Evolutionary conservation across 129 eudicot genomes (phyloP).

Genomic region (Pseudognaphalium luteoalbum): DNA sequence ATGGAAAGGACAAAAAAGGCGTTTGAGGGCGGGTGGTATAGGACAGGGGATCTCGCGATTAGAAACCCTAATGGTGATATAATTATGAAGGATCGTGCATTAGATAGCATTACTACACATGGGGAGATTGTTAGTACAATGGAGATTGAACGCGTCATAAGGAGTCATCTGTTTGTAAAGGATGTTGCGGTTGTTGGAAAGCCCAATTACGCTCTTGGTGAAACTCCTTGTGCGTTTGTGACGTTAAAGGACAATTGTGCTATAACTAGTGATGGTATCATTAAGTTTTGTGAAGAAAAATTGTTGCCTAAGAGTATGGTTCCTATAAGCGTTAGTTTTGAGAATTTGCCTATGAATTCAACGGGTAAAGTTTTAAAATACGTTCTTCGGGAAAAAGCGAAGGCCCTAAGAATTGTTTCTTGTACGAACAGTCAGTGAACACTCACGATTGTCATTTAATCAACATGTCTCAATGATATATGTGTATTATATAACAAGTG

Average conservation of each 20-base stretch:
- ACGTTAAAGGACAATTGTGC: slow-evolving; percentile 39
- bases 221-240: slow-evolving; percentile 61
- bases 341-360: slow-evolving; percentile 50
- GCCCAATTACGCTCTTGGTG: slow-evolving; percentile 38
- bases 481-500: no score
- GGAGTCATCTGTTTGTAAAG: slow-evolving; percentile 48
- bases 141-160: slow-evolving; percentile 53
- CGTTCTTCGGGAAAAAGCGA: slow-evolving; percentile 52
- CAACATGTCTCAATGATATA: no score
- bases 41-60: slow-evolving; percentile 58
- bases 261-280: slow-evolving; percentile 31
- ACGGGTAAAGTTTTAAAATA: slow-evolving; percentile 63
- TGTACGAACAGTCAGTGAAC: slow-evolving; percentile 10
- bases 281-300: slow-evolving; percentile 36
- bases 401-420: slow-evolving; percentile 16
- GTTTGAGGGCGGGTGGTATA: slow-evolving; percentile 62
- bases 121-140: slow-evolving; percentile 56
- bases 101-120: slow-evolving; percentile 29
- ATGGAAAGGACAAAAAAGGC: slow-evolving; percentile 33
- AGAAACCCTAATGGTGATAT: slow-evolving; percentile 45
- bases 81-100: slow-evolving; percentile 50
- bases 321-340: slow-evolving; percentile 41
- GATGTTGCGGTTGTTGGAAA: slow-evolving; percentile 67
- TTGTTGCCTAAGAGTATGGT: slow-evolving; percentile 47
- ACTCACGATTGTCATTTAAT: not conserved